These are phyloP conservation scores for Penicillium cinerascens DNA, from an alignment of 495 filamentous ascomycete genomes.

Conservation along the genomic window DNA sequence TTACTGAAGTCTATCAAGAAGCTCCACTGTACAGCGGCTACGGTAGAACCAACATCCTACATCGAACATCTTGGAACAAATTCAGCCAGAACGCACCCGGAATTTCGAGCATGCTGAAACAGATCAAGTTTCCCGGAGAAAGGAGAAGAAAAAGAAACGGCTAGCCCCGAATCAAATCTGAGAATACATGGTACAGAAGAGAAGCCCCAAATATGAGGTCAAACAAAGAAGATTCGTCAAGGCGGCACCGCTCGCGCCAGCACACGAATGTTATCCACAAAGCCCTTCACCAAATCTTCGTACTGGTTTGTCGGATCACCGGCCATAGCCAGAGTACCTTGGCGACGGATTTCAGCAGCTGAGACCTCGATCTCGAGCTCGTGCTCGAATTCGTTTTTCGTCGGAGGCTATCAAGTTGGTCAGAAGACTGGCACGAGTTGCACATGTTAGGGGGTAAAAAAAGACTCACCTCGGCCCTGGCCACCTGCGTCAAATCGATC, in stretches of 20 bases:
- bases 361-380: conserved; percentile 87
- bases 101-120: not conserved
- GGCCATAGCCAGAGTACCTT: conserved; percentile 58
- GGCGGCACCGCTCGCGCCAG: conserved; percentile 53
- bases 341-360: conserved; percentile 60
- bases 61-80: too few relatives aligned
- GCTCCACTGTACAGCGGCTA: too few relatives aligned
- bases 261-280: conserved; percentile 78
- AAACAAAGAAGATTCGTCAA: conserved; percentile 16
- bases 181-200: conserved; percentile 24
- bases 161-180: not conserved
- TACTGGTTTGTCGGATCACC: conserved; percentile 62
- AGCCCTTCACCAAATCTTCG: conserved; percentile 69
- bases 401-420: conserved; percentile 30
- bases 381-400: conserved; percentile 65
- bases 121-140: not conserved
- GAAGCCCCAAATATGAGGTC: not conserved
- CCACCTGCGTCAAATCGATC: conserved; percentile 87
- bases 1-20: too few relatives aligned
- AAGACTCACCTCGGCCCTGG: conserved; percentile 54
- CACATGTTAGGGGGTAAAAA: conserved; percentile 1
- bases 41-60: too few relatives aligned
- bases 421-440: conserved; percentile 14
- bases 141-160: not conserved
- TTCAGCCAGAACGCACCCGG: not conserved